Evolutionary conservation across 768 basidiomycete species (phyloP).

Genomic region (Crucibulum laeve): DNA sequence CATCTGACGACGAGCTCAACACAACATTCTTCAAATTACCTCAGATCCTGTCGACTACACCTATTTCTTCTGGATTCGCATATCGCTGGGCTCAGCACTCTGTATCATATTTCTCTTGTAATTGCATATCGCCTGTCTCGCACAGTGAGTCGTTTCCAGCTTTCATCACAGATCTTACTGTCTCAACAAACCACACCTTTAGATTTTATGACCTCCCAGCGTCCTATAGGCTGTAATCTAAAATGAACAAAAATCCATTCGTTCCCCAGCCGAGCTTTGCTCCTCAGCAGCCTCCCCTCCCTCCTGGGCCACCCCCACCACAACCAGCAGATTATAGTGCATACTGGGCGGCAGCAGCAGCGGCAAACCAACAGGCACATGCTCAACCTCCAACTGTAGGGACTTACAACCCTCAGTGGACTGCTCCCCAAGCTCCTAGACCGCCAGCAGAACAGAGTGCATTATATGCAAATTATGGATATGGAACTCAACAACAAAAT

Average conservation of each 20-base stretch:
- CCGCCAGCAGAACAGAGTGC: conserved; percentile 78
- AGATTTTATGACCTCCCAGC: neutral
- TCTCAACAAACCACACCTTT: neutral
- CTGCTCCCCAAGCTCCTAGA: conserved; percentile 55
- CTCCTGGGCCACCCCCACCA: conserved; percentile 75
- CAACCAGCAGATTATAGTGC: conserved; percentile 70
- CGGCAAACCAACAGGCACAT: conserved; percentile 42
- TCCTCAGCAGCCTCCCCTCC: conserved; percentile 71
- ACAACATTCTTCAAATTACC: no score
- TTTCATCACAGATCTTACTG: neutral
- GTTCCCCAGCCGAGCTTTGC: conserved; percentile 64
- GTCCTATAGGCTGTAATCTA: conserved; percentile 8
- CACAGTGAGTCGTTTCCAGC: no score
- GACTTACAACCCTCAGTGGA: conserved; percentile 67
- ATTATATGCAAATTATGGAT: conserved; percentile 89
- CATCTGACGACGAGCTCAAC: no score
- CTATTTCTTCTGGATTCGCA: no score
- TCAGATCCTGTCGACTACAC: no score
- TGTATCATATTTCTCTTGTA: no score
- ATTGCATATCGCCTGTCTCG: no score
- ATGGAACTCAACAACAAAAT: conserved; percentile 60
- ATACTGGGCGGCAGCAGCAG: conserved; percentile 67
- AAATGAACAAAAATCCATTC: conserved; percentile 86
- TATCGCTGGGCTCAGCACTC: no score
- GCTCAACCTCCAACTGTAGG: conserved; percentile 45